phyloP scores from a whole-genome alignment of 2,329 filamentous ascomycete genomes.

The Delphinella strobiligena region DNA sequence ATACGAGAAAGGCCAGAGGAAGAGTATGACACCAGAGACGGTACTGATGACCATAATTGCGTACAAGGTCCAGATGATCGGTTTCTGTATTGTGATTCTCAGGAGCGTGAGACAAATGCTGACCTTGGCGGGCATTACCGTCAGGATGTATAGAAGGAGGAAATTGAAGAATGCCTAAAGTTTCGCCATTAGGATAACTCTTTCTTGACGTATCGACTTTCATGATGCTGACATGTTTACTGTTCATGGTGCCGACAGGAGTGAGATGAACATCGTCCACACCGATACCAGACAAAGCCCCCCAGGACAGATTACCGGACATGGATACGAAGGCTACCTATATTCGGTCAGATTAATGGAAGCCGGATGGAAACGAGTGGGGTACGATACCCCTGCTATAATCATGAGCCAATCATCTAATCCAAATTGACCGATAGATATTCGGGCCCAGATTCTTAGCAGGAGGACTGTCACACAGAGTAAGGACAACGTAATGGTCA shows the following conservation, averaged over 20 bases:
- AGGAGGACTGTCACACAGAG: not conserved
- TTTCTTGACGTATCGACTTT: not conserved
- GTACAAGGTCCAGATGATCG: not conserved
- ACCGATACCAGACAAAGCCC: too few relatives aligned
- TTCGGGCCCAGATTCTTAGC: not conserved
- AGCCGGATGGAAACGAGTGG: not conserved
- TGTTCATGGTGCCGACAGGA: too few relatives aligned
- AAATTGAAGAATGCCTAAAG: not conserved
- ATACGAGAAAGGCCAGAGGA: not conserved
- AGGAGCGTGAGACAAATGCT: not conserved
- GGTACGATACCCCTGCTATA: not conserved
- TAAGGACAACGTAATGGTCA: not conserved
- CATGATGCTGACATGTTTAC: not conserved
- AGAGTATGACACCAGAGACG: not conserved
- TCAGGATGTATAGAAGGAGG: not conserved
- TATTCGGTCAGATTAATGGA: not conserved
- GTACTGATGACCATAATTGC: not conserved
- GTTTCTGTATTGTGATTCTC: not conserved
- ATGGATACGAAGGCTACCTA: not conserved
- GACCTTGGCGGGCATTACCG: not conserved
- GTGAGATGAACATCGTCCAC: too few relatives aligned
- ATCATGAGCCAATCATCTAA: not conserved
- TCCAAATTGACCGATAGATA: not conserved
- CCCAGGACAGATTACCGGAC: not conserved
- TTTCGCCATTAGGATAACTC: not conserved